Evolutionary conservation across 805 yeast species (phyloP).

Genomic region (Ogataea saltuana): DNA sequence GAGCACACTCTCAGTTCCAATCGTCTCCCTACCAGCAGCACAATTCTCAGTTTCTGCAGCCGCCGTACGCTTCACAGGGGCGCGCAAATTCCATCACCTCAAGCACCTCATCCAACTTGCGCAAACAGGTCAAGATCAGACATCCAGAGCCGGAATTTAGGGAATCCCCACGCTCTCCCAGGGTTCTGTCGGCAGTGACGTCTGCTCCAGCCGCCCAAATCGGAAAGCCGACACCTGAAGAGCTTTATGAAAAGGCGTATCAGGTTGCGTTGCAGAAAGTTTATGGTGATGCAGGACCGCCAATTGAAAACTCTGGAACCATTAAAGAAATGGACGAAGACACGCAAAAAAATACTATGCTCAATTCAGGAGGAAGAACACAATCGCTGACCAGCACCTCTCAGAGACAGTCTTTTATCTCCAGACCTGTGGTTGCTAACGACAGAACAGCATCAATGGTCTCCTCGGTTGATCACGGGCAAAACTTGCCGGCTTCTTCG

Average conservation of each 20-base stretch:
- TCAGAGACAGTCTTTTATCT: background rate
- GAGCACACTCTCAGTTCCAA: conserved; percentile 11
- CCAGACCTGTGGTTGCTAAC: conserved; percentile 1
- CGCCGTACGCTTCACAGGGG: conserved; percentile 2
- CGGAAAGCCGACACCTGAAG: conserved; percentile 45
- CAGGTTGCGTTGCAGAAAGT: conserved; percentile 58
- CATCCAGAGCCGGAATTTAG: conserved; percentile 12
- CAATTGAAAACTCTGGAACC: conserved; percentile 8
- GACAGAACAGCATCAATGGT: conserved; percentile 8
- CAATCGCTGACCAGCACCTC: background rate
- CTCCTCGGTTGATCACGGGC: background rate
- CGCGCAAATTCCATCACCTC: conserved; percentile 25
- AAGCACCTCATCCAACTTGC: conserved; percentile 18
- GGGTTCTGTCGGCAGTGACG: too few relatives aligned
- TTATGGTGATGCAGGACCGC: conserved; percentile 41
- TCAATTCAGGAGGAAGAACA: conserved; percentile 21
- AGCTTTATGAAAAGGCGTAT: conserved; percentile 55
- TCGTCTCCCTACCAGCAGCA: conserved; percentile 1
- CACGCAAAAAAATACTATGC: conserved; percentile 29
- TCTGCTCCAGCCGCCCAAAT: too few relatives aligned
- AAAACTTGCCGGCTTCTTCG: background rate
- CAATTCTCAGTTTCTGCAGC: conserved; percentile 4
- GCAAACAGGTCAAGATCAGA: conserved; percentile 29
- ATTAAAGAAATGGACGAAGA: conserved; percentile 25
- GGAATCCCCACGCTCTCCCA: too few relatives aligned